Evolutionary conservation across 2,329 filamentous ascomycete species (phyloP).

Genomic region (Colletotrichum eleusines): DNA sequence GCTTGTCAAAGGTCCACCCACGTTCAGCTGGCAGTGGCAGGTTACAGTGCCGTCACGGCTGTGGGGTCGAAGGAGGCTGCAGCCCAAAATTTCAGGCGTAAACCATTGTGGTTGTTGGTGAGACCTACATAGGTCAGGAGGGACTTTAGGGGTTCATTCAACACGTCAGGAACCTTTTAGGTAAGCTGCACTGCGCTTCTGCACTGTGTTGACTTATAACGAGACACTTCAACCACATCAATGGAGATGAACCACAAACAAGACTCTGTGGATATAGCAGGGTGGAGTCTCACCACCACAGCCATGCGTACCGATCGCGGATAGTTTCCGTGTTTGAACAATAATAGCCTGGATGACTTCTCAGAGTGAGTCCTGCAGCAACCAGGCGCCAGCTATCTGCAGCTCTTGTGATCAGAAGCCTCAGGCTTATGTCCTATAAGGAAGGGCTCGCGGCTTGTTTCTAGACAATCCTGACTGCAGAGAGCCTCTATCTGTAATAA

Average conservation of each 20-base stretch:
- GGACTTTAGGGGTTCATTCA: conserved; percentile 7
- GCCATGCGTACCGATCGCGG: no score
- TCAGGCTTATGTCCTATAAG: background rate
- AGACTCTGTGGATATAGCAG: background rate
- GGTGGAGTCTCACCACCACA: no score
- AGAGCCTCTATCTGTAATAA: background rate
- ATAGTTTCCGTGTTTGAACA: background rate
- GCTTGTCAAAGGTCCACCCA: conserved; percentile 7
- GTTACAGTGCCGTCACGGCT: conserved; percentile 18
- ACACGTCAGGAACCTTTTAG: background rate
- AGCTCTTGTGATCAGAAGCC: background rate
- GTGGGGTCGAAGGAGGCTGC: conserved; percentile 13
- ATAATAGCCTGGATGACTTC: background rate
- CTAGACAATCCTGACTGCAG: background rate
- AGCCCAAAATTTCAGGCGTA: conserved; percentile 37
- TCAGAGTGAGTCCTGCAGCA: background rate
- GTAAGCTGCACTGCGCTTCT: background rate
- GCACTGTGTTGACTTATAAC: background rate
- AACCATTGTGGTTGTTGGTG: background rate
- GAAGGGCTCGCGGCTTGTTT: background rate
- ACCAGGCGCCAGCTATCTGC: background rate
- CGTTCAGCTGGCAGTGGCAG: conserved; percentile 21
- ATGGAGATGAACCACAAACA: background rate
- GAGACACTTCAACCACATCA: background rate
- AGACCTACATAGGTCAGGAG: background rate